Evolutionary conservation across 169 alveolate species (phyloP).

Genomic region (Neospora caninum): DNA sequence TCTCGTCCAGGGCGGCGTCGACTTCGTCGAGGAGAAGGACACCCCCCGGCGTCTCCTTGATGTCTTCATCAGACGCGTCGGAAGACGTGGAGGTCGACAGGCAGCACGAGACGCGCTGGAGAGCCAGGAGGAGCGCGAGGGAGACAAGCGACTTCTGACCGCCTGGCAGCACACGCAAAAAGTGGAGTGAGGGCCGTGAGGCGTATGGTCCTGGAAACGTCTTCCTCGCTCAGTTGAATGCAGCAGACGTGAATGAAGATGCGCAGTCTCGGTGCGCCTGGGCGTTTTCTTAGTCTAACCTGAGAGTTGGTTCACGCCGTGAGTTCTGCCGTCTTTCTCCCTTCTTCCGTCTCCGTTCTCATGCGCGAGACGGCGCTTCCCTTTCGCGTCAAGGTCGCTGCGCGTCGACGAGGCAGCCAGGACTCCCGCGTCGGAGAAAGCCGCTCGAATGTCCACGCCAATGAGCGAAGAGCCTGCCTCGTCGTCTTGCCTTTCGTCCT

Average conservation of each 20-base stretch:
- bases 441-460: background rate
- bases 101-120: slow-evolving; percentile 9
- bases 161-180: background rate
- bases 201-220: too few species aligned
- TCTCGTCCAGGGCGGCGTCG: slow-evolving; percentile 43
- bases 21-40: slow-evolving; percentile 34
- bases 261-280: too few species aligned
- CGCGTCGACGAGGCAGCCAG: background rate
- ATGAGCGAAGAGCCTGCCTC: background rate
- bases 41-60: background rate
- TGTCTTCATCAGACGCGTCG: background rate
- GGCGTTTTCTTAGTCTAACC: background rate
- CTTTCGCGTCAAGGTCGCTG: background rate
- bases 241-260: too few species aligned
- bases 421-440: background rate
- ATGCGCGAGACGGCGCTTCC: background rate
- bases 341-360: background rate
- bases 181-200: too few species aligned
- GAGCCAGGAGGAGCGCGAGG: slow-evolving; percentile 38
- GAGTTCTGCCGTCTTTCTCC: background rate
- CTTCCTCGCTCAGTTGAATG: too few species aligned
- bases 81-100: background rate
- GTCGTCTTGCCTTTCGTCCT: background rate
- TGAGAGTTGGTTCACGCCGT: background rate
- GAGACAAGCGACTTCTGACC: slow-evolving; percentile 53